These are phyloP conservation scores for Pisolithus microcarpus DNA, from an alignment of 768 basidiomycete species.

Conservation along the genomic window DNA sequence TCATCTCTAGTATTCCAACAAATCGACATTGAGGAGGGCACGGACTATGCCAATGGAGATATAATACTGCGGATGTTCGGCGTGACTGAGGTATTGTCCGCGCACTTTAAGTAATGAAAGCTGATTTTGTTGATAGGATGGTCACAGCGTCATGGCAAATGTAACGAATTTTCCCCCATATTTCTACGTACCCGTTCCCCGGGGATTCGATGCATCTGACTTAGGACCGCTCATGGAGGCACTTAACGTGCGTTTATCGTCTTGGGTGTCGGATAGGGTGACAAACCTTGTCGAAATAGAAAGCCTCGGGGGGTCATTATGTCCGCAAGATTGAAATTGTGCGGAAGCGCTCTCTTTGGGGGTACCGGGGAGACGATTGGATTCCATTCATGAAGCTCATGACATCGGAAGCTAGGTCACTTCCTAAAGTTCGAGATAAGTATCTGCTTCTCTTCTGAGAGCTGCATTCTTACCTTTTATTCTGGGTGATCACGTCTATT, in stretches of 20 bases:
- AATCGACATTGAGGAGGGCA: conserved; percentile 80
- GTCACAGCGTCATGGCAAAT: conserved; percentile 83
- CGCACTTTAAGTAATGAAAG: neutral
- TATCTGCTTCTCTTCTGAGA: conserved; percentile 19
- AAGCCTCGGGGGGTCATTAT: conserved; percentile 24
- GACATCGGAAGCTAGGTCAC: conserved; percentile 57
- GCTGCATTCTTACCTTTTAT: conserved; percentile 9
- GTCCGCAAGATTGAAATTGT: conserved; percentile 54
- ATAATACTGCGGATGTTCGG: conserved; percentile 74
- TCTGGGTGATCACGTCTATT: conserved; percentile 45
- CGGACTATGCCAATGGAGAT: conserved; percentile 33
- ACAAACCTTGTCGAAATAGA: conserved; percentile 7
- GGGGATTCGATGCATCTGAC: conserved; percentile 71
- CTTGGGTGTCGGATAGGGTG: neutral
- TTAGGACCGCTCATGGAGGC: conserved; percentile 54
- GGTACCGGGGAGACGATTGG: conserved; percentile 76
- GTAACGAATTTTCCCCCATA: conserved; percentile 85
- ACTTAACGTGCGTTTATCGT: conserved; percentile 57
- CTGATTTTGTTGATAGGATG: conserved; percentile 25
- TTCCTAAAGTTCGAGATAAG: conserved; percentile 92
- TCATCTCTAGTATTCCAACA: conserved; percentile 78
- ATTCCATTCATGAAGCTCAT: conserved; percentile 83
- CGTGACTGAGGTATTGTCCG: conserved; percentile 64
- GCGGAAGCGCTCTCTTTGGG: conserved; percentile 73
- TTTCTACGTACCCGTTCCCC: conserved; percentile 85